A percentile compares a stretch with the other conserved stretches of the same genome.
These are phyloP conservation scores for Misopates orontium DNA, from an alignment of 257 asterid species.

Conservation along the genomic window DNA sequence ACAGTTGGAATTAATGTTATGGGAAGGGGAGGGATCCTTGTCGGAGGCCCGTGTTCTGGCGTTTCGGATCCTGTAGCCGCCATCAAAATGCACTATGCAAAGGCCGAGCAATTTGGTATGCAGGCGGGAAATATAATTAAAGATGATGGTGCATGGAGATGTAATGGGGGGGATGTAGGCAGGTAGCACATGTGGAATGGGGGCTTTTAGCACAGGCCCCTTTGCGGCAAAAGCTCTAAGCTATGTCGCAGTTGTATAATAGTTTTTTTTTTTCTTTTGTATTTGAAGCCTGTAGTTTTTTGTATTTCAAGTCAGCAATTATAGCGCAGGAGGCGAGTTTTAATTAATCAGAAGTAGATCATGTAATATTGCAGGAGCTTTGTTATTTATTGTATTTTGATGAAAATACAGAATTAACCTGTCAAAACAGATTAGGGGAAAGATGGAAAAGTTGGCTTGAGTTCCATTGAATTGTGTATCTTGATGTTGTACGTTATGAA, in stretches of 20 bases:
- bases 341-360: slow-evolving; percentile 46
- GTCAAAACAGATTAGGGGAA: slow-evolving; percentile 39
- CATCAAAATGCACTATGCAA: slow-evolving; percentile 71
- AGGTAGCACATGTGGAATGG: slow-evolving; percentile 49
- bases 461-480: neutral
- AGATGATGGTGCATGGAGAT: slow-evolving; percentile 70
- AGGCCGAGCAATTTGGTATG: slow-evolving; percentile 51
- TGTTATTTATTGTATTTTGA: slow-evolving; percentile 86
- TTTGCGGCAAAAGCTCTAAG: slow-evolving; percentile 34
- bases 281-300: slow-evolving; percentile 23
- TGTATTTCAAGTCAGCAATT: slow-evolving; percentile 43
- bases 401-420: slow-evolving; percentile 68
- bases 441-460: no score
- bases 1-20: slow-evolving; percentile 57
- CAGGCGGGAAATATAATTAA: slow-evolving; percentile 43
- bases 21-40: slow-evolving; percentile 61
- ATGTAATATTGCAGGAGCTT: slow-evolving; percentile 60
- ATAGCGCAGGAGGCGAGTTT: slow-evolving; percentile 47
- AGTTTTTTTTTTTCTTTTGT: slow-evolving; percentile 15
- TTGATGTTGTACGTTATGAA: no score
- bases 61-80: slow-evolving; percentile 67
- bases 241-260: slow-evolving; percentile 55
- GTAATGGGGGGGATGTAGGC: slow-evolving; percentile 77
- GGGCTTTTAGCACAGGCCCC: slow-evolving; percentile 33
- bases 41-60: slow-evolving; percentile 39